Percentiles rank a stretch among this genome's conserved stretches.
Conservation (phyloP, 2,329 filamentous ascomycete species). For the Thelonectria olida region DNA sequence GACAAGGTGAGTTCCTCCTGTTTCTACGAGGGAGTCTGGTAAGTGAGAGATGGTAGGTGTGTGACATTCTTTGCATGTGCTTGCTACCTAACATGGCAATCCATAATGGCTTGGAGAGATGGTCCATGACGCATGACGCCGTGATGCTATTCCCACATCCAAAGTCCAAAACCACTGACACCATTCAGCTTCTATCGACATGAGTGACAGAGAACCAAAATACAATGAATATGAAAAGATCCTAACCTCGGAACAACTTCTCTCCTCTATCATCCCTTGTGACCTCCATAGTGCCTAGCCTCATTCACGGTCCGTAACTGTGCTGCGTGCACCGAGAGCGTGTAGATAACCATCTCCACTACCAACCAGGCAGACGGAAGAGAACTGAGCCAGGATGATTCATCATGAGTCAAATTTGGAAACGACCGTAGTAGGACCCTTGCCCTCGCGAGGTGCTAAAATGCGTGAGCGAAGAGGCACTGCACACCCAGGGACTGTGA, state of each 20-base stretch:
- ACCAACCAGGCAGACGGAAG: neutral
- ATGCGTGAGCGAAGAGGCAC: neutral
- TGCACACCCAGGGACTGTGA: neutral
- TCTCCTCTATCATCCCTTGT: neutral
- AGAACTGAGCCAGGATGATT: conserved; percentile 12
- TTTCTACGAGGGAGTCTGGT: conserved; percentile 1
- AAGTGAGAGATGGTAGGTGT: conserved; percentile 1
- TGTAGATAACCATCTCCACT: neutral
- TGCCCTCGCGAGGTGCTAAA: neutral
- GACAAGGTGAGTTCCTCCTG: conserved; percentile 12
- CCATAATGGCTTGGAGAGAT: neutral
- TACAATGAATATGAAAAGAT: neutral
- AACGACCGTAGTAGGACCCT: neutral
- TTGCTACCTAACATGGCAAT: neutral
- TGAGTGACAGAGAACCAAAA: neutral
- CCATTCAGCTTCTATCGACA: neutral
- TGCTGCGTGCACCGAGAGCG: neutral
- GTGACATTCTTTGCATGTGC: conserved; percentile 6
- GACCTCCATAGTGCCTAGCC: neutral
- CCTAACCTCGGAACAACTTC: neutral
- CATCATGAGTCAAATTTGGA: neutral
- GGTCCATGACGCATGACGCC: neutral
- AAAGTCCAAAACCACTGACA: neutral
- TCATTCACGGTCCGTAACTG: neutral
- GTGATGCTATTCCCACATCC: conserved; percentile 10